These are phyloP conservation scores for Lentinus polychrous DNA, from an alignment of 1,284 basidiomycete species.

Conservation along the genomic window DNA sequence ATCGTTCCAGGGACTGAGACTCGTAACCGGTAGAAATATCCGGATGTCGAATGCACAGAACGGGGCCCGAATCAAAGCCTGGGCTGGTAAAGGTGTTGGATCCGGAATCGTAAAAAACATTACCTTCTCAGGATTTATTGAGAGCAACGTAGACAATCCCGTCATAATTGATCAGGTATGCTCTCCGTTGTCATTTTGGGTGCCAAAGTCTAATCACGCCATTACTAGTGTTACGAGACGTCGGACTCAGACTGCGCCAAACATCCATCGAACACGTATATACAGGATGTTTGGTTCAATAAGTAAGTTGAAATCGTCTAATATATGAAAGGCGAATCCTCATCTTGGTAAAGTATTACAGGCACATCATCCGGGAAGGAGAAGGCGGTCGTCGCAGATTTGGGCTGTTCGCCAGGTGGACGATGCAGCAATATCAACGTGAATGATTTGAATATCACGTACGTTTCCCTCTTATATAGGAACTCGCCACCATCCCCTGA, in stretches of 20 bases:
- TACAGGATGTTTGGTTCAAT: slow-evolving; percentile 44
- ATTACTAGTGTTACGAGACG: slow-evolving; percentile 32
- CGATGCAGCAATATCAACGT: slow-evolving; percentile 45
- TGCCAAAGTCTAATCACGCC: not conserved
- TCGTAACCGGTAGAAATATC: slow-evolving; percentile 28
- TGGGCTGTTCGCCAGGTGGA: slow-evolving; percentile 48
- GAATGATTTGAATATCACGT: slow-evolving; percentile 35
- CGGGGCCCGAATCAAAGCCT: slow-evolving; percentile 47
- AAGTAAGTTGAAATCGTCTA: slow-evolving; percentile 26
- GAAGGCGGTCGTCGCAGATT: slow-evolving; percentile 43
- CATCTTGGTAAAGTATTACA: slow-evolving; percentile 32
- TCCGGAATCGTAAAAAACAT: slow-evolving; percentile 32
- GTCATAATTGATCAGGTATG: slow-evolving; percentile 32
- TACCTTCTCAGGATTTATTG: slow-evolving; percentile 32
- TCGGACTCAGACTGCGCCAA: slow-evolving; percentile 21
- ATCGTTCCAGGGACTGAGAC: not conserved
- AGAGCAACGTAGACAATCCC: slow-evolving; percentile 37
- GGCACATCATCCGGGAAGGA: slow-evolving; percentile 46
- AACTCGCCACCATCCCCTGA: no score
- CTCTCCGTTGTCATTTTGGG: not conserved
- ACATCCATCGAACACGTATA: slow-evolving; percentile 32
- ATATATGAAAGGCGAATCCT: not conserved
- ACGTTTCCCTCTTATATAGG: slow-evolving; percentile 14
- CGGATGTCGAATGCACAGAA: slow-evolving; percentile 43
- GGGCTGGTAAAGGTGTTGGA: slow-evolving; percentile 26